phyloP scores from a whole-genome alignment of 495 filamentous ascomycete species.

The Neurospora sublineolata region DNA sequence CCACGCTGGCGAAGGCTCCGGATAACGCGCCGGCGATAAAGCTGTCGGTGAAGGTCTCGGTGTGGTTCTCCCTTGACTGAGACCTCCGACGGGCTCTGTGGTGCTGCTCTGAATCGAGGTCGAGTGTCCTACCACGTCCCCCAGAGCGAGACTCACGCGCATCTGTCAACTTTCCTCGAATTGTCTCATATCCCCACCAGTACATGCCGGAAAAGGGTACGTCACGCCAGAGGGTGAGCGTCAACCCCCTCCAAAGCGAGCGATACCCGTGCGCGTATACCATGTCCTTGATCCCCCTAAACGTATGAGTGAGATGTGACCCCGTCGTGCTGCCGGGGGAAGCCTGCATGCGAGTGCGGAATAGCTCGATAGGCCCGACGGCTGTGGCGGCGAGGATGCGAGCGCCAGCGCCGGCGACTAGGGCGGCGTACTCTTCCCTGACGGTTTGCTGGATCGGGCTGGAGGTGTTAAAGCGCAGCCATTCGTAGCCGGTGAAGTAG shows the following conservation, averaged over 20 bases:
- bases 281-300: slow-evolving; percentile 68
- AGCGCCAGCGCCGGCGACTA: slow-evolving; percentile 68
- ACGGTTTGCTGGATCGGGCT: slow-evolving; percentile 55
- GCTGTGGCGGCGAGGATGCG: slow-evolving; percentile 68
- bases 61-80: slow-evolving; percentile 46
- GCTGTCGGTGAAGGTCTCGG: slow-evolving; percentile 69
- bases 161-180: slow-evolving; percentile 54
- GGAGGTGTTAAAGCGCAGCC: slow-evolving; percentile 58
- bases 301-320: slow-evolving; percentile 55
- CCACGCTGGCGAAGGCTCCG: slow-evolving; percentile 73
- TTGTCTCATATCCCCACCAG: slow-evolving; percentile 92
- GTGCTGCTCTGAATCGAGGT: slow-evolving; percentile 12
- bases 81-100: slow-evolving; percentile 33
- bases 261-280: slow-evolving; percentile 60
- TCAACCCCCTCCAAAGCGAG: slow-evolving; percentile 86
- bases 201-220: slow-evolving; percentile 95
- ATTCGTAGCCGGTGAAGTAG: slow-evolving; percentile 98
- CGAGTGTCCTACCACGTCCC: slow-evolving; percentile 21
- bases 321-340: slow-evolving; percentile 42
- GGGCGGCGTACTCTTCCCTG: slow-evolving; percentile 59
- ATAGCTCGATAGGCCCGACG: slow-evolving; percentile 89
- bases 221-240: slow-evolving; percentile 89
- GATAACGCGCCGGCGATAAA: slow-evolving; percentile 77
- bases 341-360: slow-evolving; percentile 85
- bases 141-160: slow-evolving; percentile 41